phyloP scores from a whole-genome alignment of 2,329 filamentous ascomycete species.

The Verticillium isaacii region DNA sequence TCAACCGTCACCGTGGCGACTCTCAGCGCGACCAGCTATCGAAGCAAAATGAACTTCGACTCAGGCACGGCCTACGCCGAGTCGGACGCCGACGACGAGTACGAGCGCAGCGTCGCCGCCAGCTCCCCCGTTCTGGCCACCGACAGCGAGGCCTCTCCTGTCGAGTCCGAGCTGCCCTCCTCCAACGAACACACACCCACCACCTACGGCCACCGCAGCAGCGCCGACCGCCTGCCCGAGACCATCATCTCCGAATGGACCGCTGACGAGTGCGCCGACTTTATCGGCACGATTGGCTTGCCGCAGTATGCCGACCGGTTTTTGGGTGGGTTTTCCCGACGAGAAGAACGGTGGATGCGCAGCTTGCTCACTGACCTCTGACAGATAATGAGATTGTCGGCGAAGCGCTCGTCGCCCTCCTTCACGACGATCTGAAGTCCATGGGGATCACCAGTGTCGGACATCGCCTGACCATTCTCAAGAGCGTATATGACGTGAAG shows the following conservation, averaged over 20 bases:
- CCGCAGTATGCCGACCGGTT: conserved; percentile 80
- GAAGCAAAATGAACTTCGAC: conserved; percentile 52
- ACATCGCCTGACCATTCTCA: conserved; percentile 89
- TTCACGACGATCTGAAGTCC: conserved; percentile 90
- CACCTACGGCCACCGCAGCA: conserved; percentile 64
- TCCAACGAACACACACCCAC: conserved; percentile 73
- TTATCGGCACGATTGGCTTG: conserved; percentile 73
- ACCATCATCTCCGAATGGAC: conserved; percentile 77
- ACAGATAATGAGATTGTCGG: conserved; percentile 91
- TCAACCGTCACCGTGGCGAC: neutral
- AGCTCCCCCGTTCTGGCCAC: conserved; percentile 60
- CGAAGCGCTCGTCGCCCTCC: conserved; percentile 81
- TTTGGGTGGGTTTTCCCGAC: conserved; percentile 57
- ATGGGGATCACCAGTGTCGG: conserved; percentile 92
- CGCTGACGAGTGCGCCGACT: conserved; percentile 85
- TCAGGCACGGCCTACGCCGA: conserved; percentile 69
- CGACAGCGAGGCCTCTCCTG: conserved; percentile 65
- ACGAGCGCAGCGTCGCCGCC: conserved; percentile 67
- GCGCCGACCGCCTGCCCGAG: conserved; percentile 63
- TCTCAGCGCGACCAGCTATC: neutral
- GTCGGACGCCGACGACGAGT: conserved; percentile 79
- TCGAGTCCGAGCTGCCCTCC: conserved; percentile 67
- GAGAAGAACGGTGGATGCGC: neutral
- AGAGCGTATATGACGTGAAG: conserved; percentile 95
- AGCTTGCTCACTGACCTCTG: conserved; percentile 13